phyloP scores from a whole-genome alignment of 1,284 basidiomycete genomes.

The Dichomitus squalens region DNA sequence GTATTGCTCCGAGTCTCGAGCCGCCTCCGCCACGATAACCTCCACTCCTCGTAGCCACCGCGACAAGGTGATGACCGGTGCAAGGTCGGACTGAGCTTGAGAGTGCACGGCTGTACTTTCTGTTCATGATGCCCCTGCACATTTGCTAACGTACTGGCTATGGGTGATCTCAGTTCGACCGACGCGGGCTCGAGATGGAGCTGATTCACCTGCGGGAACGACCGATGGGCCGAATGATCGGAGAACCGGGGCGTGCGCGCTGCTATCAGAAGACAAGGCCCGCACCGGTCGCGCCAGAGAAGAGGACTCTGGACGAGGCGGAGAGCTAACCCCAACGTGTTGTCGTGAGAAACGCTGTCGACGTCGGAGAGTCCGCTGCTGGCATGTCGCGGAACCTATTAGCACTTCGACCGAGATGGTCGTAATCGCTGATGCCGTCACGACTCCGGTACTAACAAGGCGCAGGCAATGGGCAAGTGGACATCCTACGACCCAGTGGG shows the following conservation, averaged over 20 bases:
- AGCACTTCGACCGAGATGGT: conserved; percentile 8
- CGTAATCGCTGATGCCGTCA: conserved; percentile 3
- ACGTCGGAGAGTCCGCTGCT: conserved; percentile 12
- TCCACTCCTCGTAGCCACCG: not conserved
- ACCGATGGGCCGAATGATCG: conserved; percentile 1
- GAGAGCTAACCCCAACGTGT: conserved; percentile 5
- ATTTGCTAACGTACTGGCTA: not conserved
- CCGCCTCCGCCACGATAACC: not conserved
- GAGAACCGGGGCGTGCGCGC: not conserved
- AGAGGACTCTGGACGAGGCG: not conserved
- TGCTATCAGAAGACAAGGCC: not conserved
- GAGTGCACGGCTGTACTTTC: not conserved
- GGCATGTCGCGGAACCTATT: conserved; percentile 12
- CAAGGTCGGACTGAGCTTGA: not conserved
- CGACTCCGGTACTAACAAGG: not conserved
- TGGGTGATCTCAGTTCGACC: not conserved
- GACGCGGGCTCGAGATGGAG: not conserved
- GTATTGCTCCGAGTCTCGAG: not conserved
- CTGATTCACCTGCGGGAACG: not conserved
- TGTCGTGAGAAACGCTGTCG: conserved; percentile 5
- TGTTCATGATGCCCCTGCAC: not conserved
- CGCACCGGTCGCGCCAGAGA: not conserved
- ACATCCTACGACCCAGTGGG: no score
- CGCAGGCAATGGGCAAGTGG: no score
- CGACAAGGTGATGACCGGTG: not conserved